Conservation (phyloP, 139 green algal genomes). For the Desmodesmus armatus region DNA sequence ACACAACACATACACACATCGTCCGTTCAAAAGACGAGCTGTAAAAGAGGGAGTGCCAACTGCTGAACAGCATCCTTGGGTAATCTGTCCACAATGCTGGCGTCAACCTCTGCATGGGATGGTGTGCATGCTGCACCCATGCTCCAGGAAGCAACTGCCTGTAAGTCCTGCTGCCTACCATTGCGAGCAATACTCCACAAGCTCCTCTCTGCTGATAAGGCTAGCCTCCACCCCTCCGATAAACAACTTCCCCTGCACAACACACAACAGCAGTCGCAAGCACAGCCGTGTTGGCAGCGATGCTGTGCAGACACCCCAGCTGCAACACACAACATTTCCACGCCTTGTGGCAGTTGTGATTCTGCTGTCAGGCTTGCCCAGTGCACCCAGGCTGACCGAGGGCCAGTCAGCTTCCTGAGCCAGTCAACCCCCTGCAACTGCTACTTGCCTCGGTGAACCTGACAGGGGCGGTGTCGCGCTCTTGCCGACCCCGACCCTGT, state of each 20-base stretch:
- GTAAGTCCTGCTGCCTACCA: conserved; percentile 53
- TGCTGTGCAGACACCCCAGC: neutral
- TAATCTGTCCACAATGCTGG: no score
- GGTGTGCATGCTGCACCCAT: neutral
- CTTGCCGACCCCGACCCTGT: neutral
- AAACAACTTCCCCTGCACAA: conserved; percentile 75
- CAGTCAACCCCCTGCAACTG: neutral
- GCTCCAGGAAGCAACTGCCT: neutral
- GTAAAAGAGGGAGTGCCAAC: no score
- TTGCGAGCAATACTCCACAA: conserved; percentile 68
- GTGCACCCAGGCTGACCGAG: neutral
- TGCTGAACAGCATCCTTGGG: no score
- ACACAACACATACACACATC: no score
- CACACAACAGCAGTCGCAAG: conserved; percentile 15
- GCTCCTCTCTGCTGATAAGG: conserved; percentile 56
- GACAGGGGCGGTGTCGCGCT: conserved; percentile 8
- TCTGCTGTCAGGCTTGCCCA: no score
- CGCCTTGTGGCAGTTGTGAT: no score
- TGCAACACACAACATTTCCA: no score
- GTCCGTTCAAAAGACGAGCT: no score
- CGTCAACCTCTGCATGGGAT: no score
- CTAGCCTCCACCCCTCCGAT: conserved; percentile 70
- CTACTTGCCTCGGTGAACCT: conserved; percentile 36
- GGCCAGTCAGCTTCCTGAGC: no score
- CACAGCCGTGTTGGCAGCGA: neutral